Conservation (phyloP, 2,329 filamentous ascomycete genomes). For the Aotearoamyces nothofagi region DNA sequence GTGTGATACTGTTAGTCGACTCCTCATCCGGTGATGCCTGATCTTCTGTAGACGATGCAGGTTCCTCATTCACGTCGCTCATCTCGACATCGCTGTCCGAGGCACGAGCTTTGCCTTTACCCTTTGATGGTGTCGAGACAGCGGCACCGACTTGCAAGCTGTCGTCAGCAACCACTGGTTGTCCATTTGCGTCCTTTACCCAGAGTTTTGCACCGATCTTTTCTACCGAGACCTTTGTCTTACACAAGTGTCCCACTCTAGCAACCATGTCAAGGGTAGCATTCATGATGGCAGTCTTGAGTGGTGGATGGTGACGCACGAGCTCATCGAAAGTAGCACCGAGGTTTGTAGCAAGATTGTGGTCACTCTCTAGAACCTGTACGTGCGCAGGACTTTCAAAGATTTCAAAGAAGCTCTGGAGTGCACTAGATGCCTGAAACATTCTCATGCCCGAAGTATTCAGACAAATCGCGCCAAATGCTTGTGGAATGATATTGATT, state of each 20-base stretch:
- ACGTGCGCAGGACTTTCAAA: conserved; percentile 89
- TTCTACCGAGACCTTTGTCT: conserved; percentile 48
- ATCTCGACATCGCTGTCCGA: conserved; percentile 50
- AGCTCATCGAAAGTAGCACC: conserved; percentile 87
- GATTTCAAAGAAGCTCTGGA: conserved; percentile 87
- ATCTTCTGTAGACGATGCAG: conserved; percentile 8
- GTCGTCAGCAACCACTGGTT: conserved; percentile 39
- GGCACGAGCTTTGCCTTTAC: conserved; percentile 23
- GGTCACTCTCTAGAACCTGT: conserved; percentile 64
- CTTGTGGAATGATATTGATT: conserved; percentile 71
- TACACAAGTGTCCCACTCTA: conserved; percentile 61
- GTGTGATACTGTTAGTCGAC: conserved; percentile 15
- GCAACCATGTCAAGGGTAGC: conserved; percentile 83
- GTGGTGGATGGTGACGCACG: conserved; percentile 75
- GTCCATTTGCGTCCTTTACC: conserved; percentile 40
- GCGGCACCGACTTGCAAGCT: conserved; percentile 13
- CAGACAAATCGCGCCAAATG: conserved; percentile 85
- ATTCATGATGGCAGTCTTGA: conserved; percentile 68
- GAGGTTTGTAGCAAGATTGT: conserved; percentile 55
- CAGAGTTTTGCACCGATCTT: conserved; percentile 72
- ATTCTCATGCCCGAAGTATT: conserved; percentile 78
- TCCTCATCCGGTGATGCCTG: conserved; percentile 7
- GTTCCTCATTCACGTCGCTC: conserved; percentile 32
- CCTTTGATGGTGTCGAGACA: conserved; percentile 12
- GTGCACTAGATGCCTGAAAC: conserved; percentile 67